phyloP scores from a whole-genome alignment of 108 stramenopile genomes.

The Nitzschia sp. region DNA sequence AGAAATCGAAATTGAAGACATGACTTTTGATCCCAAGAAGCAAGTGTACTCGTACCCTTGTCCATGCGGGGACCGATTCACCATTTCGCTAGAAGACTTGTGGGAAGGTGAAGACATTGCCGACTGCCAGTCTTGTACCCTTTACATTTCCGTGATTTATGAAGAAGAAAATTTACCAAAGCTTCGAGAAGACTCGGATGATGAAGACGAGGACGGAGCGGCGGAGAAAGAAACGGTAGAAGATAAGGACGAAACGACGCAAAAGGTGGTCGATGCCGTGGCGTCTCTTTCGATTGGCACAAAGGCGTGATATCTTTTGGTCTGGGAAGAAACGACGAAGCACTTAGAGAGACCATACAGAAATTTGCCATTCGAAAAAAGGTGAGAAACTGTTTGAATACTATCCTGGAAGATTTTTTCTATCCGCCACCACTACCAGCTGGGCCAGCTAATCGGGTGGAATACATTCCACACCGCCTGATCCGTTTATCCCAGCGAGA shows the following conservation, averaged over 20 bases:
- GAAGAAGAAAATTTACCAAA: conserved; percentile 88
- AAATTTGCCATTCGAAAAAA: no score
- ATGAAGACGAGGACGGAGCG: conserved; percentile 19
- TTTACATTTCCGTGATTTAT: conserved; percentile 90
- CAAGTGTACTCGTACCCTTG: conserved; percentile 93
- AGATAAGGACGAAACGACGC: neutral
- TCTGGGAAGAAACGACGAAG: no score
- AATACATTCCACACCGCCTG: conserved; percentile 35
- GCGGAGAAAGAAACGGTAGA: neutral
- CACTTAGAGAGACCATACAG: no score
- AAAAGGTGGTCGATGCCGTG: neutral
- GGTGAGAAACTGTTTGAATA: neutral
- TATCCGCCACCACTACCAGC: conserved; percentile 7
- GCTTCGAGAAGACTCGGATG: conserved; percentile 18
- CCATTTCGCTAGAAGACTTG: conserved; percentile 90
- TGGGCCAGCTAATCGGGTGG: conserved; percentile 47
- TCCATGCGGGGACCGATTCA: conserved; percentile 96
- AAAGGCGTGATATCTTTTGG: no score
- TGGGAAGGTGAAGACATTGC: conserved; percentile 97
- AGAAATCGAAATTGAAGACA: conserved; percentile 95
- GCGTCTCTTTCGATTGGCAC: conserved; percentile 8
- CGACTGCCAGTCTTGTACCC: conserved; percentile 94
- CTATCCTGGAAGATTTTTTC: neutral
- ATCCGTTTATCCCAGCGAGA: conserved; percentile 49
- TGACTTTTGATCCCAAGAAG: conserved; percentile 82